Percentiles rank a stretch among this genome's conserved stretches.
These are phyloP conservation scores for Dothideomycetes sp. DNA, from an alignment of 2,329 filamentous ascomycete genomes.

Conservation along the genomic window DNA sequence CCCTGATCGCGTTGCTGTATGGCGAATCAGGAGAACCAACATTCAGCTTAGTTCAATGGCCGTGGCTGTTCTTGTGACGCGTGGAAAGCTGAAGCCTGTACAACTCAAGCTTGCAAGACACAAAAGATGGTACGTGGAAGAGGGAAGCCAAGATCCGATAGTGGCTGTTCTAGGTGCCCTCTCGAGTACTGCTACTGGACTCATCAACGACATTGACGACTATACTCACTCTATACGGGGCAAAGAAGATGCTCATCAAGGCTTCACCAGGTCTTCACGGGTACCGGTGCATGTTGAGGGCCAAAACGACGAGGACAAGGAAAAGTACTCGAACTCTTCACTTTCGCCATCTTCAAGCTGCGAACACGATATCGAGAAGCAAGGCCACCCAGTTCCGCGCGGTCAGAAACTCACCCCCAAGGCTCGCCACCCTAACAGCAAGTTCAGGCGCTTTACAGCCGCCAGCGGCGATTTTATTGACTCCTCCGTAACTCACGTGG, in stretches of 20 bases:
- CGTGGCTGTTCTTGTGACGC: constrained; percentile 26
- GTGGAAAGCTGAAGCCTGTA: neutral
- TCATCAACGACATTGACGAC: neutral
- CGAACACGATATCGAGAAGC: neutral
- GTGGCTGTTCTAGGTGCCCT: constrained; percentile 1
- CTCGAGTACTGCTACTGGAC: neutral
- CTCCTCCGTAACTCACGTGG: neutral
- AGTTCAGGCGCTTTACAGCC: neutral
- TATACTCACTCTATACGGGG: neutral
- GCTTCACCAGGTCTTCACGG: too few relatives aligned
- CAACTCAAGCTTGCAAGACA: constrained; percentile 3
- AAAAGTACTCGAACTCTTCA: neutral
- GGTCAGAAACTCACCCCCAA: too few relatives aligned
- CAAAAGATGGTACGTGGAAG: constrained; percentile 6
- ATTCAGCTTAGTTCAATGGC: constrained; percentile 58
- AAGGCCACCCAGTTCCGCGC: neutral
- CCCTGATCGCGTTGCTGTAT: constrained; percentile 56
- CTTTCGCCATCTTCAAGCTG: neutral
- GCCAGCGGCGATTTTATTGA: neutral
- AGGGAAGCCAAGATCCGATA: constrained; percentile 5
- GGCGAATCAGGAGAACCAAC: constrained; percentile 56
- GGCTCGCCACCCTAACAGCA: neutral
- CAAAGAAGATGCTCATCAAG: neutral
- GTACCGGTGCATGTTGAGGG: too few relatives aligned
- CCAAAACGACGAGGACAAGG: neutral